Percentiles rank a stretch among this genome's conserved stretches.
Conservation (phyloP, 441 rosid genomes). For the Corymbia calophylla region DNA sequence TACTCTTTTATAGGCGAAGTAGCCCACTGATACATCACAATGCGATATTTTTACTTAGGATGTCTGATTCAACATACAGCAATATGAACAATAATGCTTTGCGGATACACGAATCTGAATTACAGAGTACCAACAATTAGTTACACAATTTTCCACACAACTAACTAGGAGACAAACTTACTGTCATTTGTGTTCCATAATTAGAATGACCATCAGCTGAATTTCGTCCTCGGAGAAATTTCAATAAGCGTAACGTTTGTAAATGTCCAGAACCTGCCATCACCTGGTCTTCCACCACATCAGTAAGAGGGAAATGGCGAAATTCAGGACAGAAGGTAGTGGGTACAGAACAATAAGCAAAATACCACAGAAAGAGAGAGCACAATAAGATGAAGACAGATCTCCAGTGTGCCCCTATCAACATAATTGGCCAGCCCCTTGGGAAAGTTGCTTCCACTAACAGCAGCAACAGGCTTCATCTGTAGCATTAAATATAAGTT, state of each 20-base stretch:
- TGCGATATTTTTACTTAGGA: not conserved
- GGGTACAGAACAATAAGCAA: slow-evolving; percentile 7
- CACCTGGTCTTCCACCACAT: slow-evolving; percentile 38
- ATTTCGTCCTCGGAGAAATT: slow-evolving; percentile 75
- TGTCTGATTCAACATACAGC: not conserved
- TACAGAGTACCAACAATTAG: not conserved
- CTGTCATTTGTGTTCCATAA: slow-evolving; percentile 95
- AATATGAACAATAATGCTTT: not conserved
- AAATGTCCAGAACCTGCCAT: slow-evolving; percentile 99
- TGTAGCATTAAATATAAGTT: slow-evolving; percentile 27
- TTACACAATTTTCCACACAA: not conserved
- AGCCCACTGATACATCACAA: not conserved
- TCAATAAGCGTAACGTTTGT: slow-evolving; percentile 74
- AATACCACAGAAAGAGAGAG: slow-evolving; percentile 90
- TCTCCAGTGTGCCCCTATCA: slow-evolving; percentile 92
- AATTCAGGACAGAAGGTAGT: not conserved
- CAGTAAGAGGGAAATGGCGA: not conserved
- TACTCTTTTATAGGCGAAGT: not conserved
- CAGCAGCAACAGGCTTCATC: slow-evolving; percentile 78
- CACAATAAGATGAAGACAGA: slow-evolving; percentile 82
- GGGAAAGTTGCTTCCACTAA: slow-evolving; percentile 46
- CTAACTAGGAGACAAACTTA: slow-evolving; percentile 27
- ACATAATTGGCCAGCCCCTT: slow-evolving; percentile 76
- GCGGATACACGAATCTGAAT: not conserved
- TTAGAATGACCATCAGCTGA: slow-evolving; percentile 86